Evolutionary conservation across 306 rosid genomes (phyloP), one percentile per base, ranked within the genome.

Genomic region (Styphnolobium japonicum): DNA sequence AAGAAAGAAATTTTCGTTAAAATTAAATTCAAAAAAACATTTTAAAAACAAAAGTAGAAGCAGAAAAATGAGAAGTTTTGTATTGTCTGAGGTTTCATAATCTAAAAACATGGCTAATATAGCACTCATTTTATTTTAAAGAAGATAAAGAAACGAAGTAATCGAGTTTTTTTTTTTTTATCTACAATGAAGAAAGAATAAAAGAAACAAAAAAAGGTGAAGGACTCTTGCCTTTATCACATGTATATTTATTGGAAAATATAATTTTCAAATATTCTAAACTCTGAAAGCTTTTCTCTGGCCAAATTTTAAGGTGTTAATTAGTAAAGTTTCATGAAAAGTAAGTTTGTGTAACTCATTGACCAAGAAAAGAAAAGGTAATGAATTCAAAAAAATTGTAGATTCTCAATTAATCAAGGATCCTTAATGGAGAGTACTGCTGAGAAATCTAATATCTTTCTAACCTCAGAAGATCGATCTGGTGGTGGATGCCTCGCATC

Each of bases 391-490:
- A 78, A 78, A 6, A 62, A 39, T 37, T 46, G 4, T 18, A 37
- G 67, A 80, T 57, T 67, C 75, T 45, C 16, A 77, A 64, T 53
- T 43, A 25, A 23, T 53, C 25, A 52, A 15, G 52, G 66, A 69
- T 11, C 21, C 18, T 51, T 27, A 64, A 70, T 70, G 4, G 42
- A 53, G 53, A 33, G 15, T 16, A n/a, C 8, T 64, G 68, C 14
- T 66, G 40, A 22, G 51, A 39, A 76, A 78, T 83, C 46, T 36
- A 73, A 27, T 46, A 4, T 18, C 1, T 63, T 34, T 34, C 52
- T 74, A 70, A 94, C 99, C 98, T 96, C 96, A 45, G 96, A 90
- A 66, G 98, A 87, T 62, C 82, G 94, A 89, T 88, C 96, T 31
- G 82, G 88, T 16, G 87, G 86, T 1, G 86, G 91, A 66, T 83